A percentile compares a stretch with the other conserved stretches of the same genome.
These are phyloP conservation scores for Hypoxylon sp. DNA, from an alignment of 2,329 filamentous ascomycete species.

Conservation along the genomic window DNA sequence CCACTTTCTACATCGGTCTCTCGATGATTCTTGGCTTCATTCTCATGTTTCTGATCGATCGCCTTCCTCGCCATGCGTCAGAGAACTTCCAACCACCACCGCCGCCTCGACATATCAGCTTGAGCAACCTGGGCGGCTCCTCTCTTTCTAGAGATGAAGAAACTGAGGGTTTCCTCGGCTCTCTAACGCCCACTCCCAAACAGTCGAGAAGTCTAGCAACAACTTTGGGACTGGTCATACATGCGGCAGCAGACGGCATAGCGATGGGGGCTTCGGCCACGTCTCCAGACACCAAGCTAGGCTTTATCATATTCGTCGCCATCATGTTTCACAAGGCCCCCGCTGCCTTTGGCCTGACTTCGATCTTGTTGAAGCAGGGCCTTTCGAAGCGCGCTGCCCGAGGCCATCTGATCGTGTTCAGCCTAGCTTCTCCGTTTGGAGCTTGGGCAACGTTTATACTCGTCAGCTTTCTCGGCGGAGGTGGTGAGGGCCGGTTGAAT, in stretches of 20 bases:
- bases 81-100: conserved; percentile 70
- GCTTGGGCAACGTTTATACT: conserved; percentile 84
- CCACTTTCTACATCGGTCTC: conserved; percentile 82
- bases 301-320: conserved; percentile 91
- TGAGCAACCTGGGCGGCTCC: conserved; percentile 76
- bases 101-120: conserved; percentile 82
- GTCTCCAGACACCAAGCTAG: conserved; percentile 75
- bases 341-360: conserved; percentile 92
- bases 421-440: conserved; percentile 85
- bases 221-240: conserved; percentile 93
- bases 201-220: conserved; percentile 76
- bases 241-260: conserved; percentile 93
- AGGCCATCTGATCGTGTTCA: conserved; percentile 88
- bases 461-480: conserved; percentile 75
- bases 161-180: conserved; percentile 66
- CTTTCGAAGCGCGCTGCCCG: conserved; percentile 85
- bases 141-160: conserved; percentile 59
- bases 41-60: conserved; percentile 96
- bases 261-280: conserved; percentile 91
- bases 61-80: conserved; percentile 76
- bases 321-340: conserved; percentile 98
- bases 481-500: conserved; percentile 66
- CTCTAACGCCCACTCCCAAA: conserved; percentile 63
- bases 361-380: conserved; percentile 88
- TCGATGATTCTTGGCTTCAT: conserved; percentile 89